Base-by-base conservation (phyloP, 208 protist species). In the Herpetomonas samuelpessoai region DNA sequence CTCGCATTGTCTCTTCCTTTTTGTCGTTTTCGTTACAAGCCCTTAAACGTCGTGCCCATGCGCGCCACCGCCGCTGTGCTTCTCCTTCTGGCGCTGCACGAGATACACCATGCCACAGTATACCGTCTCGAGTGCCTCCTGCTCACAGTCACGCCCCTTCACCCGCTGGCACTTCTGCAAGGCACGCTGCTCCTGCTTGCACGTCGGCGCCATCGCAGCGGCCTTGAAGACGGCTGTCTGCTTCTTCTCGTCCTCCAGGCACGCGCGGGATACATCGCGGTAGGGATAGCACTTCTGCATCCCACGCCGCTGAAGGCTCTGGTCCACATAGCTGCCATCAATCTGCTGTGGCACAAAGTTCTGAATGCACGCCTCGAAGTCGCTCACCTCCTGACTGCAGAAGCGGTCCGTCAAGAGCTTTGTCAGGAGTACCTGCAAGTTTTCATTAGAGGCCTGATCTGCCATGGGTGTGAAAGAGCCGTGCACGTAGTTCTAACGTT, bases 81-180 rank as follows among this genome's bases (percentile, higher is more conserved):
- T 74, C 67, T 85, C 66, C 66, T 80, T 76, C 28, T 73, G 65
- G 47, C 70, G 67, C 71, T 92, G 79, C 51, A 91, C 71, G 3
- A 95, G 63, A 57, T 85, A 74, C 19, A 88, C 80, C 82, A 95
- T 88, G 18, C 88, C 88, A 54, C 88, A 95, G 74, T 88, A 91
- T 28, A 95, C 58, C 54, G 74, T 77, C 61, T 95, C 80, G 19
- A 91, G 64, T 10, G 81, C 85, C 72, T 95, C 84, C 47, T 71
- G 55, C 71, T 95, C 86, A 55, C 88, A 95, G 54, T 91, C 81
- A 27, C 69, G 56, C 26, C 69, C 74, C 21, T 70, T 65, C 6
- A 46, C 18, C 0, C 71, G 41, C 39, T 89, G 84, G 58, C 88
- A 95, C 19, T 65, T 41, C 57, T 79, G 63, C 47, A 91, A 57